phyloP scores from a whole-genome alignment of 768 basidiomycete genomes.

The Lentinus brumalis region DNA sequence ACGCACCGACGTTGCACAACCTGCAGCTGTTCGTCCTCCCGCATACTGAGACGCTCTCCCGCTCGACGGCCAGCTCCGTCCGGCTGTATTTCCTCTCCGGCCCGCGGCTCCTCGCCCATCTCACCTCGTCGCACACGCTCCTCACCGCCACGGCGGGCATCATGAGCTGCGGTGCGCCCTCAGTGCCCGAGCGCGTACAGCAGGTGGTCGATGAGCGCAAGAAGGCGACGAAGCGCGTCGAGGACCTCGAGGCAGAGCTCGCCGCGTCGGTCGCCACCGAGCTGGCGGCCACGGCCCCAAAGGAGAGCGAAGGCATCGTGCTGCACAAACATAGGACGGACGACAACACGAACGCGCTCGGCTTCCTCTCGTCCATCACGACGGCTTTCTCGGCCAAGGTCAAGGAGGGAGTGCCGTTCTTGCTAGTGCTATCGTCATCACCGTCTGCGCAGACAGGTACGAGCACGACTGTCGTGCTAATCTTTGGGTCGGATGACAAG shows the following conservation, averaged over 20 bases:
- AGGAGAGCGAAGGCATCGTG: slow-evolving; percentile 27
- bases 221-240: slow-evolving; percentile 64
- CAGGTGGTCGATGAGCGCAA: slow-evolving; percentile 70
- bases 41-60: slow-evolving; percentile 65
- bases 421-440: slow-evolving; percentile 63
- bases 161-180: slow-evolving; percentile 67
- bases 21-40: slow-evolving; percentile 73
- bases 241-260: slow-evolving; percentile 70
- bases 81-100: slow-evolving; percentile 86
- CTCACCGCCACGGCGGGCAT: slow-evolving; percentile 58
- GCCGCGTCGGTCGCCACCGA: slow-evolving; percentile 50
- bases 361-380: slow-evolving; percentile 60
- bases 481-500: slow-evolving; percentile 62
- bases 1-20: slow-evolving; percentile 75
- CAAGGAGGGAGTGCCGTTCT: slow-evolving; percentile 34
- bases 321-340: slow-evolving; percentile 61
- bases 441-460: slow-evolving; percentile 54
- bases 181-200: slow-evolving; percentile 67
- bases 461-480: slow-evolving; percentile 56
- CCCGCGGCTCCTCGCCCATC: slow-evolving; percentile 66
- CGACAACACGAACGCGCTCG: slow-evolving; percentile 58
- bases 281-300: slow-evolving; percentile 21
- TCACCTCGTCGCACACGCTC: slow-evolving; percentile 57
- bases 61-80: slow-evolving; percentile 61
- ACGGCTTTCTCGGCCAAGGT: slow-evolving; percentile 40